A percentile compares a stretch with the other conserved stretches of the same genome.
These are phyloP conservation scores for Avena insularis DNA, from an alignment of 176 grass and related monocot genomes.

Conservation along the genomic window DNA sequence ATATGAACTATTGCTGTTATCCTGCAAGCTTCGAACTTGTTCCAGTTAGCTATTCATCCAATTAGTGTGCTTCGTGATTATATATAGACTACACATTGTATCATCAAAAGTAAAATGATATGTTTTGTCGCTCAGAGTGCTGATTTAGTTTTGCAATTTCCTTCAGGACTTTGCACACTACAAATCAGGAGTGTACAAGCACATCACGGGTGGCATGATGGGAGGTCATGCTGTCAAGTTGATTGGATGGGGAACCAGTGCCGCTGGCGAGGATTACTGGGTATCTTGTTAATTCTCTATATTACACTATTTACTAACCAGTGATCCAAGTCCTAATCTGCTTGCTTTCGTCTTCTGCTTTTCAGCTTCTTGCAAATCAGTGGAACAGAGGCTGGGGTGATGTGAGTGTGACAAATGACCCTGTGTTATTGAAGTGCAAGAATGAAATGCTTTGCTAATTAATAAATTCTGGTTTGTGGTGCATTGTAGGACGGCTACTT, in stretches of 20 bases:
- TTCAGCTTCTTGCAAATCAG: conserved; percentile 96
- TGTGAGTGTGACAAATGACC: conserved; percentile 58
- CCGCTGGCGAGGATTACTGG: conserved; percentile 92
- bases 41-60: background rate
- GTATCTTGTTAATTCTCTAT: conserved; percentile 48
- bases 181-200: conserved; percentile 96
- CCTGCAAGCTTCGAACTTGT: background rate
- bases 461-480: conserved; percentile 22
- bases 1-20: background rate
- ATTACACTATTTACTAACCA: conserved; percentile 5
- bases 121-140: background rate
- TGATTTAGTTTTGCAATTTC: conserved; percentile 35
- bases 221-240: conserved; percentile 94
- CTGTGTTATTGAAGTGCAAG: background rate
- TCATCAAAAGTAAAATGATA: background rate
- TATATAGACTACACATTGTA: conserved; percentile 6
- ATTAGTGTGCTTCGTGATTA: conserved; percentile 2
- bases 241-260: conserved; percentile 94
- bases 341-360: conserved; percentile 21
- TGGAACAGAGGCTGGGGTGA: conserved; percentile 98
- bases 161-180: conserved; percentile 93
- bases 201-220: conserved; percentile 72
- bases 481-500: conserved; percentile 82
- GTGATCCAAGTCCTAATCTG: conserved; percentile 9
- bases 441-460: background rate